These are phyloP conservation scores for Panicum virgatum DNA, from an alignment of 202 grass and related monocot species.

Conservation along the genomic window DNA sequence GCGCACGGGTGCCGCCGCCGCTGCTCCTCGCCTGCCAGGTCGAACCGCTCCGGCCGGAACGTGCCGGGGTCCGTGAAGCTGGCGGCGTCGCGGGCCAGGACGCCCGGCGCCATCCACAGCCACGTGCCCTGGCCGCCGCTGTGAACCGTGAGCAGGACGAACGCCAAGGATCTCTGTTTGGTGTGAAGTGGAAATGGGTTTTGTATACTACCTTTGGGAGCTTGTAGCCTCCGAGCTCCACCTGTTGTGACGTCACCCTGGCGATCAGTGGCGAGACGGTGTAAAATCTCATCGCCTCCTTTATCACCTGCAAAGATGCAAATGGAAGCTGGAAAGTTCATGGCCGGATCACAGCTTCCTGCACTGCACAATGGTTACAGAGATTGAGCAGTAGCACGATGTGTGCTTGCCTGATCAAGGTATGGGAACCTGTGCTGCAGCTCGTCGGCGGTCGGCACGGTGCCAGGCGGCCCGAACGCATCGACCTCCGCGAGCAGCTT, in stretches of 20 bases:
- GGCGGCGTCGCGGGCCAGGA: constrained; percentile 59
- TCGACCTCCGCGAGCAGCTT: constrained; percentile 71
- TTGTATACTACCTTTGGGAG: constrained; percentile 68
- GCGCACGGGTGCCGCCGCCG: constrained; percentile 67
- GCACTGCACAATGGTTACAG: not conserved
- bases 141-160: not conserved
- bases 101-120: constrained; percentile 86
- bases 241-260: constrained; percentile 63
- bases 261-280: constrained; percentile 76
- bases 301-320: constrained; percentile 53
- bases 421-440: constrained; percentile 68
- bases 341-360: not conserved
- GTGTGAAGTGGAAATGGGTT: not conserved
- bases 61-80: constrained; percentile 62
- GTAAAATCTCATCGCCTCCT: constrained; percentile 86
- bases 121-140: constrained; percentile 58
- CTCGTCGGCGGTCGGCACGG: constrained; percentile 50
- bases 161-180: not conserved
- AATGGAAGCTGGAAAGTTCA: not conserved
- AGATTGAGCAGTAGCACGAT: too few species aligned
- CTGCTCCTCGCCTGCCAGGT: constrained; percentile 62
- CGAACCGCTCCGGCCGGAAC: constrained; percentile 77
- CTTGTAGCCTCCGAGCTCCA: constrained; percentile 59
- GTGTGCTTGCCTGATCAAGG: constrained; percentile 68
- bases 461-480: constrained; percentile 37